Evolutionary conservation across 495 filamentous ascomycete species (phyloP).

Genomic region (Trichoderma gamsii): DNA sequence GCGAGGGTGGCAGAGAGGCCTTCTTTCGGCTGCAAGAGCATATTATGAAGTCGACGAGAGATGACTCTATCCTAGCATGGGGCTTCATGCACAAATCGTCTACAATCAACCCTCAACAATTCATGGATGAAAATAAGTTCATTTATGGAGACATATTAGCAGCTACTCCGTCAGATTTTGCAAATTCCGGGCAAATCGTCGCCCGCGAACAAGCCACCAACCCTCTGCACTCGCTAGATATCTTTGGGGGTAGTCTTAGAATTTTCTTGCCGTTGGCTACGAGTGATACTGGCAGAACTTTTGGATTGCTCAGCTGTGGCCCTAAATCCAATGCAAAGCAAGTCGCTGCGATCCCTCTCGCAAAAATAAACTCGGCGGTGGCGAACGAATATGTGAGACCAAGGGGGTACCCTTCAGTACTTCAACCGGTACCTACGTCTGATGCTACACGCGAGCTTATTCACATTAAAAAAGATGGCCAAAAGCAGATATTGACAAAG

Average conservation of each 20-base stretch:
- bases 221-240: neutral
- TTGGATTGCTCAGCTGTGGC: constrained; percentile 3
- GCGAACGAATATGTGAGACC: constrained; percentile 6
- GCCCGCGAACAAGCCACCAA: neutral
- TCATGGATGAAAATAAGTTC: neutral
- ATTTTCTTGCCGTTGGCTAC: neutral
- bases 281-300: neutral
- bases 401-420: neutral
- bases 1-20: constrained; percentile 8
- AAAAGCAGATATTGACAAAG: neutral
- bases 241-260: neutral
- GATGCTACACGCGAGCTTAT: neutral
- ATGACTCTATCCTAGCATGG: constrained; percentile 12
- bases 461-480: neutral
- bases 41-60: neutral
- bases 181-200: constrained; percentile 3
- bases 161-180: neutral
- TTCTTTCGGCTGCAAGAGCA: constrained; percentile 12
- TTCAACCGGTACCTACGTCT: neutral
- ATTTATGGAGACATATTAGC: neutral
- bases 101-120: no score
- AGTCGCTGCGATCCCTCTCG: constrained; percentile 3
- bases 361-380: neutral
- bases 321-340: neutral
- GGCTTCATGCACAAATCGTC: neutral